Conservation (phyloP, 2,329 filamentous ascomycete genomes). For the Claviceps pusilla region DNA sequence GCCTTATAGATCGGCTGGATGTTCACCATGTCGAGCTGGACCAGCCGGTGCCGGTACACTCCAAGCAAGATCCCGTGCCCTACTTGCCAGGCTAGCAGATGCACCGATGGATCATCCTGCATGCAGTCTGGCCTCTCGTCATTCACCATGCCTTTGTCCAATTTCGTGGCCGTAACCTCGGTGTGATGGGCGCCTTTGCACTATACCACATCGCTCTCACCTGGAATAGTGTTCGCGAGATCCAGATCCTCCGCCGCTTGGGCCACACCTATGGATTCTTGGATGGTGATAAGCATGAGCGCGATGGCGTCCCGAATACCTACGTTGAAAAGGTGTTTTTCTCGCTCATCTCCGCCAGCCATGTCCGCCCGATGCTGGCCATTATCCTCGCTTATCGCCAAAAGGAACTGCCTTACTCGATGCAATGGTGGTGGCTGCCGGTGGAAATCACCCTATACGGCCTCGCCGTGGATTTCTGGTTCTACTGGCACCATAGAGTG, state of each 20-base stretch:
- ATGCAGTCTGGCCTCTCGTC: slow-evolving; percentile 1
- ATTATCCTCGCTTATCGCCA: slow-evolving; percentile 14
- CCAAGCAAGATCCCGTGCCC: slow-evolving; percentile 19
- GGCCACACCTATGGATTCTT: slow-evolving; percentile 17
- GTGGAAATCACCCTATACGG: slow-evolving; percentile 11
- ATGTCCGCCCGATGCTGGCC: slow-evolving; percentile 10
- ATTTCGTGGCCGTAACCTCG: slow-evolving; percentile 11
- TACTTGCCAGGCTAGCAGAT: slow-evolving; percentile 14
- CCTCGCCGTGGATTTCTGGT: slow-evolving; percentile 4
- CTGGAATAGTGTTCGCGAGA: slow-evolving; percentile 16
- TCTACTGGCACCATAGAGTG: slow-evolving; percentile 11
- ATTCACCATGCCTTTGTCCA: slow-evolving; percentile 12
- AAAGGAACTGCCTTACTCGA: slow-evolving; percentile 3
- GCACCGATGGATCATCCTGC: slow-evolving; percentile 18
- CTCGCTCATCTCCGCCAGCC: slow-evolving; percentile 7
- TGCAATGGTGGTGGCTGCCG: slow-evolving; percentile 14
- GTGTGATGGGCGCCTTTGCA: slow-evolving; percentile 1
- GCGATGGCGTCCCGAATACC: slow-evolving; percentile 21
- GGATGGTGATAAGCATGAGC: slow-evolving; percentile 16
- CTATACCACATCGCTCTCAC: slow-evolving; percentile 19
- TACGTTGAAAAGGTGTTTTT: slow-evolving; percentile 11
- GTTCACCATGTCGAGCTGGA: slow-evolving; percentile 8
- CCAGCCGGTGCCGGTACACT: slow-evolving; percentile 13
- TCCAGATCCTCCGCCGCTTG: slow-evolving; percentile 16
- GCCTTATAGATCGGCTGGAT: slow-evolving; percentile 7